Evolutionary conservation across 2,329 filamentous ascomycete genomes (phyloP).

Genomic region (Colletotrichum tofieldiae): DNA sequence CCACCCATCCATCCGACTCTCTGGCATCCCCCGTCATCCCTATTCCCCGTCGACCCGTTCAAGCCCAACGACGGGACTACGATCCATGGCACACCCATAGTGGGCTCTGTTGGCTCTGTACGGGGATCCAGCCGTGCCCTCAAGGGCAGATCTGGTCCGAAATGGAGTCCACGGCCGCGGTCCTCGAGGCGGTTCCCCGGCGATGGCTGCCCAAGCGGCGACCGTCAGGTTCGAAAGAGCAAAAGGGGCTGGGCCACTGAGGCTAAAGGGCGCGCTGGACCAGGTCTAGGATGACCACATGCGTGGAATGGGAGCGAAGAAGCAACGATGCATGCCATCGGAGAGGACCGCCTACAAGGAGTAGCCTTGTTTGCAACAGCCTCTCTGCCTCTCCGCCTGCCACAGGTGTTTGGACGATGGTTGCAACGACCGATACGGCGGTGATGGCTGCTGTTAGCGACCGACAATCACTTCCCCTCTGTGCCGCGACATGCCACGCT

Average conservation of each 20-base stretch:
- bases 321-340: slow-evolving; percentile 29
- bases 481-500: not conserved
- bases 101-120: not conserved
- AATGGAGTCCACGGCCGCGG: slow-evolving; percentile 7
- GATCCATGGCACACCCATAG: slow-evolving; percentile 10
- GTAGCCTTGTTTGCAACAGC: slow-evolving; percentile 36
- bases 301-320: slow-evolving; percentile 37
- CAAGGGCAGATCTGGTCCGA: slow-evolving; percentile 1
- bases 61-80: slow-evolving; percentile 35
- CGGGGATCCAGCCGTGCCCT: slow-evolving; percentile 3
- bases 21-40: slow-evolving; percentile 30
- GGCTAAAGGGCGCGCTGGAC: slow-evolving; percentile 29
- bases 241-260: slow-evolving; percentile 21
- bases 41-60: slow-evolving; percentile 37
- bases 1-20: slow-evolving; percentile 19
- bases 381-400: slow-evolving; percentile 7
- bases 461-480: slow-evolving; percentile 7
- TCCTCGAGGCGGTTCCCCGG: slow-evolving; percentile 10
- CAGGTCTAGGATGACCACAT: slow-evolving; percentile 33
- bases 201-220: slow-evolving; percentile 43
- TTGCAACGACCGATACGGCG: slow-evolving; percentile 18
- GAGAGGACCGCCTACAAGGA: slow-evolving; percentile 28
- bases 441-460: slow-evolving; percentile 33
- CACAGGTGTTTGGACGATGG: slow-evolving; percentile 7
- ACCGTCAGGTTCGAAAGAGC: slow-evolving; percentile 38